A percentile compares a stretch with the other conserved stretches of the same genome.
Conservation (phyloP, 495 filamentous ascomycete genomes). For the Trichoderma erinaceum region DNA sequence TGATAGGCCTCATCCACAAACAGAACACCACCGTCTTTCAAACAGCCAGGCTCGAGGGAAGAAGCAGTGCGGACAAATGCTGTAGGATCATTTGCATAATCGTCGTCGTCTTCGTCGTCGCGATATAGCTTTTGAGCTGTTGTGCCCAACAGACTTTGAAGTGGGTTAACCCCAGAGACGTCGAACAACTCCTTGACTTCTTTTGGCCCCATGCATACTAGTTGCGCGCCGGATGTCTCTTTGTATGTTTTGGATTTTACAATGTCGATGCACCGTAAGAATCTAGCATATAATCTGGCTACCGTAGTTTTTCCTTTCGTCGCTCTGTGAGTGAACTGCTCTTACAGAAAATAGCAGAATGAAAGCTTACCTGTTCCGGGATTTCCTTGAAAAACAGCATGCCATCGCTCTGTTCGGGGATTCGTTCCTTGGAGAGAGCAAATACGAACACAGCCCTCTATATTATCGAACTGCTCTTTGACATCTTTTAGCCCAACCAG, state of each 20-base stretch:
- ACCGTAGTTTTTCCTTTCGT: conserved; percentile 64
- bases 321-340: not conserved
- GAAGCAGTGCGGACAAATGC: not conserved
- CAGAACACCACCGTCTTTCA: conserved; percentile 57
- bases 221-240: conserved; percentile 61
- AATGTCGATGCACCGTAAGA: conserved; percentile 55
- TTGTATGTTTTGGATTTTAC: conserved; percentile 47
- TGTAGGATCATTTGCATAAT: not conserved
- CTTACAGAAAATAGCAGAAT: not conserved
- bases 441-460: conserved; percentile 63
- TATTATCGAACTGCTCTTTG: conserved; percentile 51
- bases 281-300: conserved; percentile 66
- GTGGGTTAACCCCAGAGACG: not conserved
- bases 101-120: not conserved
- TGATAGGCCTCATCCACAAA: conserved; percentile 81
- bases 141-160: conserved; percentile 26
- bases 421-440: conserved; percentile 49
- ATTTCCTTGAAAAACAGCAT: conserved; percentile 64
- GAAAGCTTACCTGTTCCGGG: conserved; percentile 55
- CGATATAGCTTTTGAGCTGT: not conserved
- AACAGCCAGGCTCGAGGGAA: not conserved
- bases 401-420: conserved; percentile 54
- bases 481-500: conserved; percentile 60
- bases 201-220: conserved; percentile 56
- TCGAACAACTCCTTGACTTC: conserved; percentile 53